Evolutionary conservation across 495 filamentous ascomycete genomes (phyloP), one percentile per base, ranked within the genome.

Genomic region (Tetracladium marchalianum): DNA sequence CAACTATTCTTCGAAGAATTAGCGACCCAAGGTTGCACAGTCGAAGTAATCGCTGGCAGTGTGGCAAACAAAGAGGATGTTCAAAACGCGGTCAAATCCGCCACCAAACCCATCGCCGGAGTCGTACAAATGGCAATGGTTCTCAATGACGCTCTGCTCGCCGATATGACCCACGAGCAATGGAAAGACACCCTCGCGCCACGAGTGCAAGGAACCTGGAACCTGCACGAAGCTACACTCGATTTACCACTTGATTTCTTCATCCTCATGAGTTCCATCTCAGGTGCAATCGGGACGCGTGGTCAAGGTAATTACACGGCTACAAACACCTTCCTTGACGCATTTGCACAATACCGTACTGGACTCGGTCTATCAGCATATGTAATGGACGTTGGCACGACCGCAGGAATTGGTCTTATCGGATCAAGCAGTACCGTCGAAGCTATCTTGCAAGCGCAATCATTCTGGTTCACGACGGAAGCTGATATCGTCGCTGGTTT

Each of bases 221-320:
- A 81, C 55, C 59, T 83, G 41, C 78, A 83, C 55, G 57, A 71
- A 32, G 53, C 56, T 2, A 63, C 81, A 11, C 19, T 34, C 16
- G 54, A 24, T 51, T 55, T 31, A 32, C 58, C 2, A 59, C 69
- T 84, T 0, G 81, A 84, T 56, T 85, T 85, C 66, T 84, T 84
- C 60, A 63, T 83, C 13, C 67, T 71, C 24, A 72, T 82, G 38
- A 78, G 76, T 3, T 84, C 81, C 9, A 61, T 80, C 11, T 65
- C 76, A 15, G 75, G 73, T 32, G 62, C 72, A 11, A 64, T 81
- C 24, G 81, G 81, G 0, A 74, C 68, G 56, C 59, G 66, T 35
- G 71, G 71, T 0, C 79, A 85, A 56, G 67, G 72, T 5, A 76
- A 77, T 7, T 84, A 84, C 55, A 71, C 73, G 13, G 75, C 78